These are phyloP conservation scores for Leccinum boreale DNA, from an alignment of 768 basidiomycete species.

Conservation along the genomic window DNA sequence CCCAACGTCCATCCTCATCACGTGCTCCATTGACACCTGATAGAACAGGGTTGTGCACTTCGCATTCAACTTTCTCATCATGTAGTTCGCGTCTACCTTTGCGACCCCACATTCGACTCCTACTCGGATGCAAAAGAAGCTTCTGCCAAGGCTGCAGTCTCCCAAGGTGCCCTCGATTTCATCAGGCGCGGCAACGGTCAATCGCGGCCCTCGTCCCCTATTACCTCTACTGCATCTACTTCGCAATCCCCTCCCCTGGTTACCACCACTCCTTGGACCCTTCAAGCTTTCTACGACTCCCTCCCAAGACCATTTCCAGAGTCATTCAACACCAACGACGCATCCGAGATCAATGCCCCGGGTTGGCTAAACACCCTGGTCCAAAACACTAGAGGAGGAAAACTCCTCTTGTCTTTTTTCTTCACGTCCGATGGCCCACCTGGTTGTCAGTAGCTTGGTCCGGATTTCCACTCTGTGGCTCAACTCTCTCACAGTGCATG, in stretches of 20 bases:
- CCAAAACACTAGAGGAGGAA: slow-evolving; percentile 51
- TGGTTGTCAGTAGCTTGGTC: slow-evolving; percentile 40
- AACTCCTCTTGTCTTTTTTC: slow-evolving; percentile 40
- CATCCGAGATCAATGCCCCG: slow-evolving; percentile 51
- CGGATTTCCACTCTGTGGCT: slow-evolving; percentile 1
- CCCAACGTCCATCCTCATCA: background rate
- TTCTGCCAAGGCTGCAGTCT: slow-evolving; percentile 53
- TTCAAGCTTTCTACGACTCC: slow-evolving; percentile 61
- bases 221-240: slow-evolving; percentile 1
- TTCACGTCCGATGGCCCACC: slow-evolving; percentile 41
- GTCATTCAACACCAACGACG: slow-evolving; percentile 42
- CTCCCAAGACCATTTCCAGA: slow-evolving; percentile 66
- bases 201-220: slow-evolving; percentile 32
- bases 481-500: slow-evolving; percentile 43
- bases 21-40: background rate
- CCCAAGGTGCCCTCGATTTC: slow-evolving; percentile 54
- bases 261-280: slow-evolving; percentile 30
- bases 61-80: slow-evolving; percentile 52
- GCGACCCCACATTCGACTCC: slow-evolving; percentile 41
- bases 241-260: slow-evolving; percentile 4
- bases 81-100: slow-evolving; percentile 49
- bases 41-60: slow-evolving; percentile 55
- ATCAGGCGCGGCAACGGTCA: slow-evolving; percentile 57
- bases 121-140: slow-evolving; percentile 44
- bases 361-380: slow-evolving; percentile 50